Evolutionary conservation across 2,329 filamentous ascomycete genomes (phyloP).

Genomic region (Gyromitra esculenta): DNA sequence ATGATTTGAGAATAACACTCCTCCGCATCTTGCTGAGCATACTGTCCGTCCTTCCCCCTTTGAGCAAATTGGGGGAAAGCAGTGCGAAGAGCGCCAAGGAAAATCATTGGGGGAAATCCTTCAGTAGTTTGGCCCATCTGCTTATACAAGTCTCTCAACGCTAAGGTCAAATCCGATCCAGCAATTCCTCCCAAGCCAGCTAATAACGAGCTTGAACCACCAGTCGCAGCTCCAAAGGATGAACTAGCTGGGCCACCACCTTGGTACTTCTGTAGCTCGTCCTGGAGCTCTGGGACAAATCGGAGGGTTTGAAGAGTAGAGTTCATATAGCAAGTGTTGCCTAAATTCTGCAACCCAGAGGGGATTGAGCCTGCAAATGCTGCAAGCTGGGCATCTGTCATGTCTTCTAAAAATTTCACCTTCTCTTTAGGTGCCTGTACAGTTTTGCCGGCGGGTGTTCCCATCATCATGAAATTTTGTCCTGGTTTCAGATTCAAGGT

Average conservation of each 20-base stretch:
- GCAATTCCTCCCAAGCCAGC: conserved; percentile 42
- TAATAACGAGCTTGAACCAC: conserved; percentile 54
- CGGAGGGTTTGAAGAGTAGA: conserved; percentile 92
- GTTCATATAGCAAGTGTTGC: conserved; percentile 99
- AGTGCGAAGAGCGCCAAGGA: conserved; percentile 80
- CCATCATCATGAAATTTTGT: conserved; percentile 95
- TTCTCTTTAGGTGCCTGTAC: conserved; percentile 78
- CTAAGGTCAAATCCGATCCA: conserved; percentile 73
- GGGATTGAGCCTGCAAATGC: conserved; percentile 84
- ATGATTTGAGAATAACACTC: conserved; percentile 98
- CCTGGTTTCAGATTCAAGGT: conserved; percentile 85
- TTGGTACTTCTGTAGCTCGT: conserved; percentile 74
- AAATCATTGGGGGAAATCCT: conserved; percentile 82
- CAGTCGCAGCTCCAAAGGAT: conserved; percentile 41
- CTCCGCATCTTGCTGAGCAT: conserved; percentile 97
- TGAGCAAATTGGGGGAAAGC: conserved; percentile 94
- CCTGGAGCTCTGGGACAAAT: conserved; percentile 88
- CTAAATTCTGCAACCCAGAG: conserved; percentile 87
- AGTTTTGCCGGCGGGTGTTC: conserved; percentile 77
- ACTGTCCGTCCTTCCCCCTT: conserved; percentile 80
- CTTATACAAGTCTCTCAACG: conserved; percentile 84
- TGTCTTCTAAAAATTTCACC: conserved; percentile 93
- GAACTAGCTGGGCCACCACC: conserved; percentile 57
- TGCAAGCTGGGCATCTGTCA: conserved; percentile 93
- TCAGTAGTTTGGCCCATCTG: conserved; percentile 89